Conservation (phyloP, 2,329 filamentous ascomycete species). For the Colletotrichum noveboracense region DNA sequence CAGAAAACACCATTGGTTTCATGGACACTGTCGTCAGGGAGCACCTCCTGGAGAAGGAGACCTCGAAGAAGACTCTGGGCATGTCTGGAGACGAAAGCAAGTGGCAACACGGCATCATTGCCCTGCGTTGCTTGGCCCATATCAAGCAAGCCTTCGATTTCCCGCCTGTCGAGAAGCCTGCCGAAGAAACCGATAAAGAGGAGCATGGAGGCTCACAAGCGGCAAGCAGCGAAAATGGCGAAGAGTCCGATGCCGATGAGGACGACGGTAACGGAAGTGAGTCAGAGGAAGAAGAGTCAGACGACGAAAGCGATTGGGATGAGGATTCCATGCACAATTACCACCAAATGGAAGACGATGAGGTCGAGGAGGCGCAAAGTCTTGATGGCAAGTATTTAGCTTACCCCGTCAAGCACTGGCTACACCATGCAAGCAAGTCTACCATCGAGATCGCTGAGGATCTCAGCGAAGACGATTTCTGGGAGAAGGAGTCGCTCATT, state of each 20-base stretch:
- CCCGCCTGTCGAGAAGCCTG: constrained; percentile 8
- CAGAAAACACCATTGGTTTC: constrained; percentile 26
- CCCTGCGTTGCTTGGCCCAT: constrained; percentile 41
- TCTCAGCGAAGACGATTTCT: constrained; percentile 44
- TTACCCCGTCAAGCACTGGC: constrained; percentile 46
- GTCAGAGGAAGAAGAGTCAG: constrained; percentile 12
- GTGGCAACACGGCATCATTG: constrained; percentile 46
- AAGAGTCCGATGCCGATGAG: neutral
- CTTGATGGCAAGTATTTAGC: constrained; percentile 30
- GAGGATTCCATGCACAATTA: constrained; percentile 22
- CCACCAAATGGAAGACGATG: constrained; percentile 24
- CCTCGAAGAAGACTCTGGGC: constrained; percentile 32
- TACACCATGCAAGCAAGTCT: constrained; percentile 45
- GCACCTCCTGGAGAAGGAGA: constrained; percentile 41
- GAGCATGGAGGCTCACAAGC: neutral
- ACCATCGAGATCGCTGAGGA: constrained; percentile 46
- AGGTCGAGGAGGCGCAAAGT: constrained; percentile 32
- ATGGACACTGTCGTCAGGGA: constrained; percentile 40
- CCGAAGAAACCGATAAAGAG: neutral
- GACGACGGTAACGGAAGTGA: neutral
- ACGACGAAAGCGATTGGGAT: constrained; percentile 1
- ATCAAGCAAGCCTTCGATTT: constrained; percentile 38
- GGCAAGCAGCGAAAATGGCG: neutral
- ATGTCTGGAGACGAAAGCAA: constrained; percentile 42
- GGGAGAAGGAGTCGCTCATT: constrained; percentile 38